These are phyloP conservation scores for Alternaria atra DNA, from an alignment of 2,329 filamentous ascomycete species.

Conservation along the genomic window DNA sequence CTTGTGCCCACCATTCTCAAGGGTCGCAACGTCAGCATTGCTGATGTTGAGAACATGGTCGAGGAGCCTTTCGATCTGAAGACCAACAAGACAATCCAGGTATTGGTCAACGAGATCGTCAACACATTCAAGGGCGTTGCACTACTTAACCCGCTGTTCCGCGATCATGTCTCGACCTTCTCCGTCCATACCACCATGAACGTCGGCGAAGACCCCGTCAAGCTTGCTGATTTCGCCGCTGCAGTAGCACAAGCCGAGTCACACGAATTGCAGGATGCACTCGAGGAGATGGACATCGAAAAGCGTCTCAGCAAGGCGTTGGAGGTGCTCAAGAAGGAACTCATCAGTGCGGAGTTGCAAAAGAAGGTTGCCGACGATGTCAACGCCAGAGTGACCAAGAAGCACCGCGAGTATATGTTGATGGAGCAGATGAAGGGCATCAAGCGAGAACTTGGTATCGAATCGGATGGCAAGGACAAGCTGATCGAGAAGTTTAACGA, in stretches of 20 bases:
- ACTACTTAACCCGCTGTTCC: conserved; percentile 90
- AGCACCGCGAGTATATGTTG: conserved; percentile 96
- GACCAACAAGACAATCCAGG: conserved; percentile 87
- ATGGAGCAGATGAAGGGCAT: conserved; percentile 99
- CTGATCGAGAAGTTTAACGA: conserved; percentile 97
- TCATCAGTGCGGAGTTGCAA: conserved; percentile 97
- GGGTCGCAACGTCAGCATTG: conserved; percentile 90
- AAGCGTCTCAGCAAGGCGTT: conserved; percentile 91
- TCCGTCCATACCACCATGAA: conserved; percentile 83
- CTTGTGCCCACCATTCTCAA: conserved; percentile 91
- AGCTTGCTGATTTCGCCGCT: conserved; percentile 95
- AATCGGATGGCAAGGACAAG: conserved; percentile 98
- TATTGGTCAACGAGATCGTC: conserved; percentile 96
- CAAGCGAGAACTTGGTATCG: conserved; percentile 90
- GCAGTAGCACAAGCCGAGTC: conserved; percentile 89
- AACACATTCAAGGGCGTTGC: conserved; percentile 99
- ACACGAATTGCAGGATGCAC: conserved; percentile 88
- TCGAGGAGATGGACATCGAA: conserved; percentile 89
- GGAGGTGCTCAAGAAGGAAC: conserved; percentile 93
- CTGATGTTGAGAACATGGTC: conserved; percentile 90
- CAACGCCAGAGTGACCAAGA: conserved; percentile 95
- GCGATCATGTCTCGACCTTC: conserved; percentile 97
- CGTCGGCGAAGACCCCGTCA: conserved; percentile 91
- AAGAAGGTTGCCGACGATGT: conserved; percentile 98
- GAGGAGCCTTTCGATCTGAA: conserved; percentile 92